phyloP scores from a whole-genome alignment of 148 eudicot species.

The Camellia japonica region DNA sequence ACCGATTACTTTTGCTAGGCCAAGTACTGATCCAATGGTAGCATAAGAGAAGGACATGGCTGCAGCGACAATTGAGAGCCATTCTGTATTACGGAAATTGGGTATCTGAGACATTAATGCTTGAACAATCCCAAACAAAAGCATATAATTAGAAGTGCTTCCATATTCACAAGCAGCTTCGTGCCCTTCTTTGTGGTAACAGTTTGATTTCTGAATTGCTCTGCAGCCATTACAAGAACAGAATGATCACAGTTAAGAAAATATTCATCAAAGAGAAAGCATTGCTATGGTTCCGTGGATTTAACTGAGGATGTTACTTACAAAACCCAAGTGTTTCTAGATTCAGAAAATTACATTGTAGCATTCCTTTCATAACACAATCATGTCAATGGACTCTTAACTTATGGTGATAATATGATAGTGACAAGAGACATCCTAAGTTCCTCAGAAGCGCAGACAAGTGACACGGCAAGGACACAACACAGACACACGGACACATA shows the following conservation, averaged over 20 bases:
- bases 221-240: slow-evolving; percentile 37
- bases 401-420: too few relatives aligned
- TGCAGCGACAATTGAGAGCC: slow-evolving; percentile 78
- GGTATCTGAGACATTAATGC: slow-evolving; percentile 70
- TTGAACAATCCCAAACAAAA: slow-evolving; percentile 66
- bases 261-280: not conserved
- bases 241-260: not conserved
- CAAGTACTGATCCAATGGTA: slow-evolving; percentile 64
- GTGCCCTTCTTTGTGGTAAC: slow-evolving; percentile 71
- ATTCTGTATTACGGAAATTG: slow-evolving; percentile 52
- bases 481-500: too few relatives aligned
- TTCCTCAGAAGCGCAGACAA: too few relatives aligned
- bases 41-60: slow-evolving; percentile 78
- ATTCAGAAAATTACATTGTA: not conserved
- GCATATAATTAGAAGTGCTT: slow-evolving; percentile 45
- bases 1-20: slow-evolving; percentile 64
- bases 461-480: too few relatives aligned
- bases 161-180: slow-evolving; percentile 49
- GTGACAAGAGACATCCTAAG: too few relatives aligned
- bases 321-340: not conserved
- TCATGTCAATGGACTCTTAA: not conserved
- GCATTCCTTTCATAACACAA: not conserved
- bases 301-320: not conserved
- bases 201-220: slow-evolving; percentile 69
- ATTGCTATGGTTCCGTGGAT: not conserved